phyloP scores from a whole-genome alignment of 257 asterid species.

The Apocynum venetum region DNA sequence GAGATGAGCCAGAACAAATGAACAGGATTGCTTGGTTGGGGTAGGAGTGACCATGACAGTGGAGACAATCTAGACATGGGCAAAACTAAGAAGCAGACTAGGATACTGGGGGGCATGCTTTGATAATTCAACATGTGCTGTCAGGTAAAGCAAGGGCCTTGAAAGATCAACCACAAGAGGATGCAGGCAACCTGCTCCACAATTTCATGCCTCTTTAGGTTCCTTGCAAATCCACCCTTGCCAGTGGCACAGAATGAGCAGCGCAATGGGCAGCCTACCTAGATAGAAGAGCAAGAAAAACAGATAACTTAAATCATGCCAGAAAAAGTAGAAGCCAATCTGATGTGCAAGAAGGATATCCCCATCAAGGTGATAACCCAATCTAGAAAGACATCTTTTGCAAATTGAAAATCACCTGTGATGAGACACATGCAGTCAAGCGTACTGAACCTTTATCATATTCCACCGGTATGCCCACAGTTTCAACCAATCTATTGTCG shows the following conservation, averaged over 20 bases:
- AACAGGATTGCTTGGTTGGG: not conserved
- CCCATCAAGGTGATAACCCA: not conserved
- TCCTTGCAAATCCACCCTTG: constrained; percentile 92
- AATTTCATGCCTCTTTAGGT: constrained; percentile 88
- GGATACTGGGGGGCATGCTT: not conserved
- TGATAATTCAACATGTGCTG: not conserved
- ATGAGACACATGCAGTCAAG: constrained; percentile 93
- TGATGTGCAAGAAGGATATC: not conserved
- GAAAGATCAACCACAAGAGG: constrained; percentile 3
- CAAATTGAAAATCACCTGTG: constrained; percentile 54
- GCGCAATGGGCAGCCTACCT: constrained; percentile 96
- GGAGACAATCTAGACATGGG: not conserved
- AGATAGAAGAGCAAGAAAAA: constrained; percentile 21
- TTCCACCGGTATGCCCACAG: constrained; percentile 89
- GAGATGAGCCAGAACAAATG: not conserved
- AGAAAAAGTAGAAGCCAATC: not conserved
- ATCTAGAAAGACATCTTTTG: not conserved
- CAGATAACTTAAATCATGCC: not conserved
- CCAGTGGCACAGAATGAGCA: constrained; percentile 98
- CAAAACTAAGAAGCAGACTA: not conserved
- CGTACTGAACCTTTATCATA: constrained; percentile 69
- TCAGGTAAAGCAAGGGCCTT: not conserved
- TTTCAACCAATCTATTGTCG: constrained; percentile 86
- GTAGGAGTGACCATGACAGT: not conserved
- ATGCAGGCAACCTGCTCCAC: constrained; percentile 68